phyloP scores from a whole-genome alignment of 2,329 filamentous ascomycete genomes.

The Nannizzia gypsea region DNA sequence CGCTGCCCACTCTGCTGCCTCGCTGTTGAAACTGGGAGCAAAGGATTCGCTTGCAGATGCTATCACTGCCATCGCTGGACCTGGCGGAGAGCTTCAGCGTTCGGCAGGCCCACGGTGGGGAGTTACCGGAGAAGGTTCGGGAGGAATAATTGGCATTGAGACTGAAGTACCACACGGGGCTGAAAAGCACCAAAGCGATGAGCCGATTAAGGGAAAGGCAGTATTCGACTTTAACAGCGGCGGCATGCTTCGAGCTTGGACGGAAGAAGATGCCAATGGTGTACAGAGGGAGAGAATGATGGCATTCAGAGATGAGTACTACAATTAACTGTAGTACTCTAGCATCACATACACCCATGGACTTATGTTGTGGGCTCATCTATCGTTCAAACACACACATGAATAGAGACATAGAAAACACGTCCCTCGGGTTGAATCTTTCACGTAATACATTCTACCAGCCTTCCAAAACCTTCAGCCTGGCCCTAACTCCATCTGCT shows the following conservation, averaged over 20 bases:
- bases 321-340: background rate
- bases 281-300: slow-evolving; percentile 29
- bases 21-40: slow-evolving; percentile 55
- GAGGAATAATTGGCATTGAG: slow-evolving; percentile 66
- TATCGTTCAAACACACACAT: too few relatives aligned
- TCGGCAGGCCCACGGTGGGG: slow-evolving; percentile 65
- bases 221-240: slow-evolving; percentile 74
- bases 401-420: background rate
- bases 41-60: slow-evolving; percentile 42
- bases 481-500: slow-evolving; percentile 58
- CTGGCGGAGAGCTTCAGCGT: slow-evolving; percentile 58
- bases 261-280: slow-evolving; percentile 30
- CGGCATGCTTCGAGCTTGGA: slow-evolving; percentile 75
- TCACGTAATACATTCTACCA: slow-evolving; percentile 39
- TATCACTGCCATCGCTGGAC: slow-evolving; percentile 55
- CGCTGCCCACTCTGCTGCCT: slow-evolving; percentile 59
- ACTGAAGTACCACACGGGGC: slow-evolving; percentile 24
- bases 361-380: background rate
- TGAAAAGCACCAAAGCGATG: slow-evolving; percentile 18
- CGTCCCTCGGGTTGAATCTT: background rate
- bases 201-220: slow-evolving; percentile 37
- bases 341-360: background rate
- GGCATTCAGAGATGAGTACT: slow-evolving; percentile 34
- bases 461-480: slow-evolving; percentile 53
- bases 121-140: slow-evolving; percentile 64